Conservation (phyloP, 768 basidiomycete species). For the Hericium alpestre region DNA sequence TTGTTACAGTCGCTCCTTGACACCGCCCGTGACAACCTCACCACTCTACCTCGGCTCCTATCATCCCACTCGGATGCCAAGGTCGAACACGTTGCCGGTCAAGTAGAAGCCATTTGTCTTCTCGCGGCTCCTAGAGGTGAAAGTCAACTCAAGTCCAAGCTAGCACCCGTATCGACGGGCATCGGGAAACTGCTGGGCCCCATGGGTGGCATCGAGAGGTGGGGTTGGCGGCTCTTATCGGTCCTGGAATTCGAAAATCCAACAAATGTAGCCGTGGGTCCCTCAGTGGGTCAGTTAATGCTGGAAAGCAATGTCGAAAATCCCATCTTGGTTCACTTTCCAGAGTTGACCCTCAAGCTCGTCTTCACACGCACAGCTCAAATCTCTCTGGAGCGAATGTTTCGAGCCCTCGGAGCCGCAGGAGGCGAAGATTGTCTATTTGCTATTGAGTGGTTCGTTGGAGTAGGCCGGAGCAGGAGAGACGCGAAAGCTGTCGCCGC, state of each 20-base stretch:
- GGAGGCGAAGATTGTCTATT: constrained; percentile 61
- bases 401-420: constrained; percentile 59
- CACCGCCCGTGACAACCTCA: constrained; percentile 53
- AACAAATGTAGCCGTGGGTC: constrained; percentile 34
- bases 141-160: constrained; percentile 8
- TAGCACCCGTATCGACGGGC: constrained; percentile 37
- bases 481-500: constrained; percentile 50
- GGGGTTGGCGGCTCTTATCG: constrained; percentile 80
- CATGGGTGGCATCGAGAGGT: constrained; percentile 76
- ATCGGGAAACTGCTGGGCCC: constrained; percentile 68
- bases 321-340: constrained; percentile 35
- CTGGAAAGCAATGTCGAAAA: constrained; percentile 39
- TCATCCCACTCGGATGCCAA: constrained; percentile 62
- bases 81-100: constrained; percentile 54
- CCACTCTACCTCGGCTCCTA: constrained; percentile 63
- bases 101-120: constrained; percentile 63
- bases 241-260: constrained; percentile 67
- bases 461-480: constrained; percentile 35
- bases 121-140: constrained; percentile 23
- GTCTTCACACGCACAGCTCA: constrained; percentile 40
- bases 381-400: constrained; percentile 55
- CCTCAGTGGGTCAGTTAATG: constrained; percentile 42
- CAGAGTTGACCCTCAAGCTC: constrained; percentile 47
- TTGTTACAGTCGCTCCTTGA: constrained; percentile 50
- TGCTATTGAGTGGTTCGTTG: constrained; percentile 75